Evolutionary conservation across 768 basidiomycete genomes (phyloP), one percentile per base, ranked within the genome.

Genomic region (Pisolithus microcarpus): DNA sequence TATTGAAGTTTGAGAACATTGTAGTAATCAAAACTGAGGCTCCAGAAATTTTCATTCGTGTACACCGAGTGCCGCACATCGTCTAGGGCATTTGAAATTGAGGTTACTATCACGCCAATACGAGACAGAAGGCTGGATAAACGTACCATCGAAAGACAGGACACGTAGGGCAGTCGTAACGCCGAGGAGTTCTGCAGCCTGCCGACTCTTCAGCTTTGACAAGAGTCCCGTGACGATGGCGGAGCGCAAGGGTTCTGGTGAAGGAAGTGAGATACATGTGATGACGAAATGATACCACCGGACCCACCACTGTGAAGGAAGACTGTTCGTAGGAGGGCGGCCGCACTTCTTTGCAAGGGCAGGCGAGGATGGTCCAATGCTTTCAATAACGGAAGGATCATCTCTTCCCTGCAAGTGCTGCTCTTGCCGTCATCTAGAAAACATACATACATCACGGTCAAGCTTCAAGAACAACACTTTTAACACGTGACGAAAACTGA

Each of bases 1-100:
- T 55, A 54, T 2, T 52, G 39, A 38, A 64, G 52, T 9, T 52
- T 31, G 3, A 63, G 48, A 9, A 47, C 53, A 1, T 58, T 49
- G 7, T 63, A 59, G 46, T 61, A 64, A 4, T 61, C 49, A 4
- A 54, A 21, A 15, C 59, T 56, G 52, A 65, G 34, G 0, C 52
- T 11, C 63, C 50, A 52, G 36, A 64, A 63, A 7, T 49, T 19
- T 0, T 55, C 50, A 6, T 54, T 46, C 7, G 19, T 39, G 9
- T 55, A 26, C 5, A 65, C 52, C 24, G 24, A 56, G 13, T 57
- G 52, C 31, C 61, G 57, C 5, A 64, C 51, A 3, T 43, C 31
- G 6, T 50, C 63, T 64, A n/a, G n/a, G n/a, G n/a, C n/a, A n/a
- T n/a, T n/a, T n/a, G n/a, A n/a, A n/a, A n/a, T n/a, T n/a, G n/a